Evolutionary conservation across 352 stramenopile species (phyloP), one percentile per base, ranked within the genome.

Genomic region (Pythium chondricola): DNA sequence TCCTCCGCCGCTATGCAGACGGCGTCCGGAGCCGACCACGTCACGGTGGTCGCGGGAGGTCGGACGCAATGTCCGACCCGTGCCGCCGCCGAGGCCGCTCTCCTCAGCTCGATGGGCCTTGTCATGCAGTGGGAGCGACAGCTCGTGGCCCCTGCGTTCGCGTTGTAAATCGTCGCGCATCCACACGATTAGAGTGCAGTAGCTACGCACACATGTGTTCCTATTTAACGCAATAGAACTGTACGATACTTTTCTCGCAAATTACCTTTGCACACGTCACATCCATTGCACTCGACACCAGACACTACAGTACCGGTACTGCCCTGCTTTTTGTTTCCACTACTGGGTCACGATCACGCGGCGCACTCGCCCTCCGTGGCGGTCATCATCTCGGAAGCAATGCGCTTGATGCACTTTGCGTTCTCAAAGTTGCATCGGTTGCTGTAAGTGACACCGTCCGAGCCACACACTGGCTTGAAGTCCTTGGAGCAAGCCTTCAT

Each of bases 381-480:
- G 22, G 4, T 48, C 43, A 45, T 48, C 8, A 31, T 17, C 9
- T 10, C 32, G 35, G 11, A 37, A 26, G 35, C 35, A 21, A 46
- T 50, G n/a, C 43, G 43, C 38, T 54, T 38, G 18, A 18, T 49
- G 45, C 52, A 61, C 41, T 48, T 31, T 31, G 52, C 52, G 31
- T 21, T 18, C 14, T 45, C 25, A 9, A 81, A 80, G 48, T 48
- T 48, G 37, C 53, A 69, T 32, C 60, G 67, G 48, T 63, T 63
- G 21, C 13, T 25, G 48, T 63, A 63, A n/a, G 42, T 63, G 14
- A 51, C 22, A 31, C 48, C 48, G 48, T 63, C 43, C 17, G 55
- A 63, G 43, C 55, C 55, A 40, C 55, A 63, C 27, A 63, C 48
- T 5, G 55, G 48, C 24, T 39, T 29, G 55, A 46, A 53, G 7